phyloP scores from a whole-genome alignment of 192 early-diverging fungal species.

The Rhizophlyctis rosea region DNA sequence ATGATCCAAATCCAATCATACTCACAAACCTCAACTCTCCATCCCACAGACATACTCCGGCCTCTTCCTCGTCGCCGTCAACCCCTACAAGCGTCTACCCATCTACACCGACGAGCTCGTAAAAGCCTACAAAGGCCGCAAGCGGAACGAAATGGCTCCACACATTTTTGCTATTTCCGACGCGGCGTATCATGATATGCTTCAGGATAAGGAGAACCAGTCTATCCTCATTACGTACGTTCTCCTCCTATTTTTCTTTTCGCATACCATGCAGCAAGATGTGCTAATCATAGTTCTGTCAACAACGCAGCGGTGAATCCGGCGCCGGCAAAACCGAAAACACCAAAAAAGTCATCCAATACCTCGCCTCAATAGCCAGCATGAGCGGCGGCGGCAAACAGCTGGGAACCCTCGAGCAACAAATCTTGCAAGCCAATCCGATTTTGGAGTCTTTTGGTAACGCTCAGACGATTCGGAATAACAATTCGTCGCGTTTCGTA shows the following conservation, averaged over 20 bases:
- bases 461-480: slow-evolving; percentile 96
- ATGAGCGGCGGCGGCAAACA: slow-evolving; percentile 42
- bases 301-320: slow-evolving; percentile 78
- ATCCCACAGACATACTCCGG: slow-evolving; percentile 90
- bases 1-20: not conserved
- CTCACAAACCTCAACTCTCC: not conserved
- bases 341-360: slow-evolving; percentile 99
- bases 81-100: slow-evolving; percentile 89
- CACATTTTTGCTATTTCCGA: slow-evolving; percentile 95
- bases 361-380: slow-evolving; percentile 85
- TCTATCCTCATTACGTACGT: slow-evolving; percentile 93
- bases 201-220: slow-evolving; percentile 89
- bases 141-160: slow-evolving; percentile 46
- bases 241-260: not conserved
- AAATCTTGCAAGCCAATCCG: slow-evolving; percentile 95
- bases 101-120: slow-evolving; percentile 84
- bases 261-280: not conserved
- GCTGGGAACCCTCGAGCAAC: slow-evolving; percentile 71
- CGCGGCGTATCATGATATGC: slow-evolving; percentile 93
- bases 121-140: slow-evolving; percentile 61
- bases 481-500: slow-evolving; percentile 97
- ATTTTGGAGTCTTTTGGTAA: slow-evolving; percentile 98
- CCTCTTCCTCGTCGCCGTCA: slow-evolving; percentile 96
- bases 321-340: slow-evolving; percentile 99
- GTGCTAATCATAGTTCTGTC: not conserved